Base-by-base conservation (phyloP, 768 basidiomycete genomes). In the Pleurotus tuber-regium region DNA sequence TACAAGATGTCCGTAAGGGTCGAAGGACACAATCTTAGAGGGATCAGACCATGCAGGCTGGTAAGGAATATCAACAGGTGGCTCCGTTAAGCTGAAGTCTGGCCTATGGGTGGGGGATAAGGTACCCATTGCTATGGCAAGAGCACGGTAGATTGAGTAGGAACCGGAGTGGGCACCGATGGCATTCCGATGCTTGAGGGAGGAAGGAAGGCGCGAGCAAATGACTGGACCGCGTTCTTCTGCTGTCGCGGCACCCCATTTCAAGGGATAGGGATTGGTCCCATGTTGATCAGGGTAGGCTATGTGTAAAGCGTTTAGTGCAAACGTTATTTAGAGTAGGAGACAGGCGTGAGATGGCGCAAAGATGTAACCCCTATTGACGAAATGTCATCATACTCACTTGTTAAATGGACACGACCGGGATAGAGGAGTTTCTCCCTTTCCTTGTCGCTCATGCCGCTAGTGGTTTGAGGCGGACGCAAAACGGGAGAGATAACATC, bases 201-300 rank as follows among this genome's bases (percentile, higher is more conserved):
- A 85, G 10, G 78, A 77, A 0, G 87, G 80, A 18, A 94, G 84
- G 21, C 95, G 87, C 1, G 89, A 93, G 64, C 89, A 92, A 52
- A 98, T 80, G 55, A 98, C 77, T 2, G 95, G 92, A 0, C 96
- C 96, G 18, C 94, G 89, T 5, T 75, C 69, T 5, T 62, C 54
- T 18, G 89, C 75, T 39, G 82, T 75, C 2, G 74, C 23, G 0
- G 86, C 89, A 21, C 92, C 94, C 96, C 96, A 98, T 21, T 73
- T 69, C 16, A 98, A 75, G 0, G 84, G 82, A 62, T 82, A 78
- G 0, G 96, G 95, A 31, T 78, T 72, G 63, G 95, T 92, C 6
- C 92, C 92, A 62, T 90, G 84, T 62, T 97, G 93, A 61, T 89
- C 89, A n/a, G 95, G 93, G 66, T 97, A 96, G 1, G 92, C 76